phyloP scores from a whole-genome alignment of 306 rosid species.

The Acmispon strigosus region DNA sequence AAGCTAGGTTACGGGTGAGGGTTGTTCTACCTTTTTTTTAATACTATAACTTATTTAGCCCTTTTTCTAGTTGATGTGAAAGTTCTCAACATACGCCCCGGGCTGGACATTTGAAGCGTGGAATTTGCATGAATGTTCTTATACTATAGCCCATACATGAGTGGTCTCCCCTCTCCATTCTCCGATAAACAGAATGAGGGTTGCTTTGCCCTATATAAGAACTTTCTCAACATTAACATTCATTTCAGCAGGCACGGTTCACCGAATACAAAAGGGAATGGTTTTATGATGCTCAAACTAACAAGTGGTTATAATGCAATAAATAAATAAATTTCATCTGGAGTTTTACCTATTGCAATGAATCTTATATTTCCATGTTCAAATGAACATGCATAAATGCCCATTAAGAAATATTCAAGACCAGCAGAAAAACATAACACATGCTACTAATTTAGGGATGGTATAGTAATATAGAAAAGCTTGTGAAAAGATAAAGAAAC shows the following conservation, averaged over 20 bases:
- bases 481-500: background rate
- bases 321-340: background rate
- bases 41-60: no score
- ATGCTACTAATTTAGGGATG: background rate
- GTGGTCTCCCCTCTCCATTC: no score
- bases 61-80: no score
- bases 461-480: background rate
- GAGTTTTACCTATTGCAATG: background rate
- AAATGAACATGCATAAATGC: background rate
- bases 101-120: no score
- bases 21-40: no score
- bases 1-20: no score
- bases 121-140: no score
- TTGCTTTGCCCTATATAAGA: no score
- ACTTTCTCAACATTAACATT: background rate
- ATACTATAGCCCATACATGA: no score
- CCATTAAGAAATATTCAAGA: background rate
- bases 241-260: background rate
- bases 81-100: no score
- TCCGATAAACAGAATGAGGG: no score
- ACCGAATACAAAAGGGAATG: no score
- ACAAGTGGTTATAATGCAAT: background rate
- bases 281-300: background rate
- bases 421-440: background rate
- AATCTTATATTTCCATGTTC: background rate